Evolutionary conservation across 768 basidiomycete species (phyloP), one percentile per base, ranked within the genome.

Genomic region (Amanita fuliginea): DNA sequence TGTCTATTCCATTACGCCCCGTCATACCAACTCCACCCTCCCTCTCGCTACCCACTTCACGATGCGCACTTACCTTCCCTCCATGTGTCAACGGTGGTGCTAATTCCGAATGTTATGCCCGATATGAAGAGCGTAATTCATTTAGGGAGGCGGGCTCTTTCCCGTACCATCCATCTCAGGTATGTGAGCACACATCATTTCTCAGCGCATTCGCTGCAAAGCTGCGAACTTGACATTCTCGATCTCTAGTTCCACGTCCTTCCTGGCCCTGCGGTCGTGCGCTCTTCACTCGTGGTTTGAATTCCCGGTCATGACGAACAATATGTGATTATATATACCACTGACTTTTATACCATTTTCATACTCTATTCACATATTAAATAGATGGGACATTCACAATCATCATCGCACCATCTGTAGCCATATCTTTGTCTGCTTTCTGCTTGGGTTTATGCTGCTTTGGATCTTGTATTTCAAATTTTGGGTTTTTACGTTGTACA

Each of bases 141-240:
- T 65, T 62, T 44, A 43, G 53, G 44, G 57, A 58, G 10, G 51
- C 56, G 2, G 57, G 58, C 13, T 53, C 54, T 16, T 57, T 64
- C 52, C 64, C 64, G 16, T 67, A 68, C 42, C 62, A 64, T 49
- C 57, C 60, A 28, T 58, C 60, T 3, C 64, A 65, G 60, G 65
- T 64, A 52, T 42, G 52, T 55, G 6, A 33, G 14, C 26, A n/a
- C 34, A 28, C 14, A 19, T 13, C 37, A 26, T n/a, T 11, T 8
- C 28, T 37, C 16, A 44, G n/a, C 9, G 6, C 8, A 35, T 51
- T 19, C n/a, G 26, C 19, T 10, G 7, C 30, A 24, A 33, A 39
- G 11, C 24, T 36, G 10, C 3, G n/a, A 33, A 40, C 26, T 46
- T 13, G 19, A 35, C 42, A 14, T 10, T 42, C 9, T 42, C 26